Percentiles rank a stretch among this genome's conserved stretches.
These are phyloP conservation scores for Fusarium dlaminii DNA, from an alignment of 2,329 filamentous ascomycete species.

Conservation along the genomic window DNA sequence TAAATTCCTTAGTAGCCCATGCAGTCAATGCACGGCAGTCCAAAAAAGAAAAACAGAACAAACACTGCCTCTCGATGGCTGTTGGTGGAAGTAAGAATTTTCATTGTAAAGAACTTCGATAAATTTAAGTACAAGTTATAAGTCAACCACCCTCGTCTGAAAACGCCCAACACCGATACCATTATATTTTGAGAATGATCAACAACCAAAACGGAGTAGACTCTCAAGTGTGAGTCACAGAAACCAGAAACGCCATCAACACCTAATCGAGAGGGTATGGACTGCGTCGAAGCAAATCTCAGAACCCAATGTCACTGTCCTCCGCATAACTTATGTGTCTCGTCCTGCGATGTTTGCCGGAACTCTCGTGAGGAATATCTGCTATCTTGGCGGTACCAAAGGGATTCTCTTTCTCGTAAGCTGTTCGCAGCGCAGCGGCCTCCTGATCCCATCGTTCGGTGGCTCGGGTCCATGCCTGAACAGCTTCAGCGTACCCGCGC, in stretches of 20 bases:
- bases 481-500: slow-evolving; percentile 65
- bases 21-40: slow-evolving; percentile 27
- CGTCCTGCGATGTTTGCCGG: slow-evolving; percentile 49
- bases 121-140: not conserved
- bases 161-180: slow-evolving; percentile 24
- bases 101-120: not conserved
- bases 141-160: slow-evolving; percentile 2
- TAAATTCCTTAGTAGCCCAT: slow-evolving; percentile 53
- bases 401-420: slow-evolving; percentile 65
- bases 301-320: slow-evolving; percentile 43
- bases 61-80: slow-evolving; percentile 10
- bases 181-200: not conserved
- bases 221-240: slow-evolving; percentile 1
- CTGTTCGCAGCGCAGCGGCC: slow-evolving; percentile 62
- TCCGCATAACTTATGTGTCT: slow-evolving; percentile 52
- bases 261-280: slow-evolving; percentile 7
- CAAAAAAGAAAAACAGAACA: slow-evolving; percentile 13
- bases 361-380: slow-evolving; percentile 33
- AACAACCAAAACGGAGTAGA: not conserved
- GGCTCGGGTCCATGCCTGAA: slow-evolving; percentile 69
- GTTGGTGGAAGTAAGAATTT: not conserved
- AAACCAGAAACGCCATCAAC: slow-evolving; percentile 11
- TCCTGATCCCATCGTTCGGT: slow-evolving; percentile 77
- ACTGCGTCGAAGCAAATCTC: slow-evolving; percentile 8
- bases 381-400: slow-evolving; percentile 36